phyloP scores from a whole-genome alignment of 148 eudicot species.

The Fagopyrum tataricum region DNA sequence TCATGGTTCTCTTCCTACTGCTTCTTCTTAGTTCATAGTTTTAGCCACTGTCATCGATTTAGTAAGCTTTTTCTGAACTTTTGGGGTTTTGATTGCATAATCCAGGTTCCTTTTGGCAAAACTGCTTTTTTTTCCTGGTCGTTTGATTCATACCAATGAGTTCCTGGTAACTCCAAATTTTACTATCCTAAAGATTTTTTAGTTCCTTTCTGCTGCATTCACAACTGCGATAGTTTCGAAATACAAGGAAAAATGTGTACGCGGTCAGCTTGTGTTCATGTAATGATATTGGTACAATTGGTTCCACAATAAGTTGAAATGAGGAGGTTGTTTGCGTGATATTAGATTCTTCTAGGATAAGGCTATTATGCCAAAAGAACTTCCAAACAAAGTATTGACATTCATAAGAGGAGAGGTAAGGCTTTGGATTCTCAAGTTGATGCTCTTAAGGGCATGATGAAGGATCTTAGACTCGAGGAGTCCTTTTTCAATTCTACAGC shows the following conservation, averaged over 20 bases:
- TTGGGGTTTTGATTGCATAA: slow-evolving; percentile 1
- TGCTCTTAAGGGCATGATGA: slow-evolving; percentile 58
- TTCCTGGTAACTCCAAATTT: slow-evolving; percentile 43
- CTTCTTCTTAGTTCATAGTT: too few relatives aligned
- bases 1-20: slow-evolving; percentile 36
- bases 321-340: slow-evolving; percentile 13
- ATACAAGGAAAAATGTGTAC: neutral
- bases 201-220: too few relatives aligned
- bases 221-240: neutral
- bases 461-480: slow-evolving; percentile 72
- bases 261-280: neutral
- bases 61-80: neutral
- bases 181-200: too few relatives aligned
- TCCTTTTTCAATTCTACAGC: slow-evolving; percentile 80
- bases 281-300: neutral
- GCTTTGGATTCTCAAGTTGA: slow-evolving; percentile 59
- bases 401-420: slow-evolving; percentile 76
- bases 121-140: slow-evolving; percentile 92
- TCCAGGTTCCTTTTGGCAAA: slow-evolving; percentile 92
- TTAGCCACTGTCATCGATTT: neutral
- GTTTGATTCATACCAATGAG: slow-evolving; percentile 83
- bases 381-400: slow-evolving; percentile 79
- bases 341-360: slow-evolving; percentile 81
- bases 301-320: neutral
- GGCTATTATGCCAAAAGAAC: slow-evolving; percentile 80